phyloP scores from a whole-genome alignment of 2,329 filamentous ascomycete species.

The Diaporthe caulivora region DNA sequence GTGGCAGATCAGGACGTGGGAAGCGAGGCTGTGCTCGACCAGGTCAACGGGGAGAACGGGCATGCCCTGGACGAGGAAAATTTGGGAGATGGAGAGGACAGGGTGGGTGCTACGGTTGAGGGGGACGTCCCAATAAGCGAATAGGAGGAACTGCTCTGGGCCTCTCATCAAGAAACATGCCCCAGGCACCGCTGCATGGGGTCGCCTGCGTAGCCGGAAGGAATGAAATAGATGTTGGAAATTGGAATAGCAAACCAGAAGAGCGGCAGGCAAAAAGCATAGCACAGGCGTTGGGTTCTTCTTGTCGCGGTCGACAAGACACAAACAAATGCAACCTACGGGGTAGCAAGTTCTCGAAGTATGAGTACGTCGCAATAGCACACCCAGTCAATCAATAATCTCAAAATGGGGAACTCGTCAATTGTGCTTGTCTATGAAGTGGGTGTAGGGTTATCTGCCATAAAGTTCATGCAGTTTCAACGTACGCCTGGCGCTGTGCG shows the following conservation, averaged over 20 bases:
- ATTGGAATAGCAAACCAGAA: background rate
- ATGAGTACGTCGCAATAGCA: background rate
- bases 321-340: background rate
- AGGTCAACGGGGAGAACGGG: constrained; percentile 24
- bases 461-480: constrained; percentile 19
- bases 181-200: background rate
- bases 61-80: background rate
- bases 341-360: background rate
- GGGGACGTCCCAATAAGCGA: constrained; percentile 15
- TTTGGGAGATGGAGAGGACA: background rate
- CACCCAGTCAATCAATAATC: background rate
- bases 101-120: background rate
- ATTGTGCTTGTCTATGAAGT: constrained; percentile 26
- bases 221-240: background rate
- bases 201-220: background rate
- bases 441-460: constrained; percentile 12
- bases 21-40: background rate
- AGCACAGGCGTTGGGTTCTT: constrained; percentile 21
- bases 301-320: background rate
- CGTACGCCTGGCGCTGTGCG: constrained; percentile 16
- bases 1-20: background rate
- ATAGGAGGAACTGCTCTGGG: background rate
- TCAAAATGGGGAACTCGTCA: background rate
- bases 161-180: background rate
- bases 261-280: constrained; percentile 8